Evolutionary conservation across 768 basidiomycete genomes (phyloP), one percentile per base, ranked within the genome.

Genomic region (Tylopilus subfusipes): DNA sequence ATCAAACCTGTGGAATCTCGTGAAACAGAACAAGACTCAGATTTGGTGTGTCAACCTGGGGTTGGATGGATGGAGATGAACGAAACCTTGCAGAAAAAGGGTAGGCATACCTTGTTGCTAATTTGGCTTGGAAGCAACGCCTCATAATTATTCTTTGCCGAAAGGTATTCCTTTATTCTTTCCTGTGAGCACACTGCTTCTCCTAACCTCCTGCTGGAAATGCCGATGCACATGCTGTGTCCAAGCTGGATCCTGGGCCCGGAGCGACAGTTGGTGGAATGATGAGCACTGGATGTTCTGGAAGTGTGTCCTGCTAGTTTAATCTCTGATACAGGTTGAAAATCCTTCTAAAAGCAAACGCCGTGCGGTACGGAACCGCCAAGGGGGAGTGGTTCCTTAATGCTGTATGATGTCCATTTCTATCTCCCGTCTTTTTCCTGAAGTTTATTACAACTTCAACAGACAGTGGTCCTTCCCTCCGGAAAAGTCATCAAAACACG

Each of bases 401-500:
- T 60, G 81, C 81, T 22, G 90, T 90, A 63, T 47, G 81, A 72
- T 6, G 0, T 46, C 44, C 30, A 38, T 22, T 21, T 25, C 18
- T 19, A 51, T 42, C 19, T 13, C 45, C 18, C 30, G 13, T 39
- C 18, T 12, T 13, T 30, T 60, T 42, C 33, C 48, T 52, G 27
- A 63, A 29, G 9, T 27, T 34, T 4, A 16, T 24, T 4, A 38
- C 36, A 25, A 36, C 16, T 30, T 31, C 50, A 19, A 19, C 24
- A 93, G 86, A 96, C 92, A 0, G 88, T 94, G 2, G 93, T 97
- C 0, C 81, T 96, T 3, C 90, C 93, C 2, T 84, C 83, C 6
- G 94, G 94, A 1, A 82, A 93, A 65, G 86, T 96, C 13, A 94
- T 97, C 66, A 94, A 94, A 65, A 97, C 94, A 2, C 82, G 93